Evolutionary conservation across 108 stramenopile genomes (phyloP), one percentile per base, ranked within the genome.

Genomic region (Stephanodiscus minutulus): DNA sequence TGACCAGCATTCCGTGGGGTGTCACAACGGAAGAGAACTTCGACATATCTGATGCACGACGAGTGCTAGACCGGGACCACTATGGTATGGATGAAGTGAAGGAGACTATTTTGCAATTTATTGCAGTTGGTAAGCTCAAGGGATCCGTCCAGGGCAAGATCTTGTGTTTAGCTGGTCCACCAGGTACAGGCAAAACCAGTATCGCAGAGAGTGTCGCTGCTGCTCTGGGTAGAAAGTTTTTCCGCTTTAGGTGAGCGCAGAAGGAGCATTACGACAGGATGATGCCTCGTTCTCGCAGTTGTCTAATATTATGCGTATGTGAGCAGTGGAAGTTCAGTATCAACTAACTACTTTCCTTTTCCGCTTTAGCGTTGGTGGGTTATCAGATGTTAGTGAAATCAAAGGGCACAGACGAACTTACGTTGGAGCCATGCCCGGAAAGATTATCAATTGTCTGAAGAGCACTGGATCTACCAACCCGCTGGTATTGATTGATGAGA

Each of bases 381-480:
- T 98, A 46, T 77, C 82, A 24, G 96, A 98, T 73, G 94, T 97
- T 17, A 91, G 92, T 22, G 98, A 98, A 76, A 97, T 99, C 79
- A 98, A 98, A 82, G 99, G 98, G 11, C 98, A 99, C 73, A 84
- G 99, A 57, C 80, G 99, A 68, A 99, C 99, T 7, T 99, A 99
- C 68, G 89, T 99, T 7, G 99, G 99, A 0, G 94, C 96, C 15
- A 98, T 98, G 97, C 97, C 98, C 0, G 99, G 99, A 62, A 99
- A 99, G 72, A 85, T 92, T 11, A 93, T 97, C 58, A 97, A 99
- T 73, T 92, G 96, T 48, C 86, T 99, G 28, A 99, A 98, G 70
- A 85, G 83, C 8, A 87, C 89, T 2, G 86, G 87, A 15, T 77
- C 88, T 7, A 79, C 80, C 52, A 98, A 99, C 76, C 98, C 98